Evolutionary conservation across 129 eudicot species (phyloP).

Genomic region (Glebionis coronaria): DNA sequence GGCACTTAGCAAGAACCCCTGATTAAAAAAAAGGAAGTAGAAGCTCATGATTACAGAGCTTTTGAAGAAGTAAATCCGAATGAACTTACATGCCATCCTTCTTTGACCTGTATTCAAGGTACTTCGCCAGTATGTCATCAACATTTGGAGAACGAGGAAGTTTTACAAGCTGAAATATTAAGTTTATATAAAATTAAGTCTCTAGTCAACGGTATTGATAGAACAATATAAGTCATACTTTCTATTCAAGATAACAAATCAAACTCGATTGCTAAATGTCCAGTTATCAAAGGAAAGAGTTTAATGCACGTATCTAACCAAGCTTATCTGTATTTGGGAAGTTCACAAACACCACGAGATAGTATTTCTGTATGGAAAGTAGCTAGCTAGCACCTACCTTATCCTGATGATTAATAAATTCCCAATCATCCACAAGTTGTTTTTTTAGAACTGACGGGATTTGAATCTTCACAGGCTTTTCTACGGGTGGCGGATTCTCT

Average conservation of each 20-base stretch:
- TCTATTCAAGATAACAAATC: too few species aligned
- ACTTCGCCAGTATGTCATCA: constrained; percentile 78
- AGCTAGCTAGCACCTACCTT: constrained; percentile 19
- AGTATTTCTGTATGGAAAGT: too few species aligned
- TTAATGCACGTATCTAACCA: too few species aligned
- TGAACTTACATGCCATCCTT: constrained; percentile 84
- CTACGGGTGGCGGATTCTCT: constrained; percentile 49
- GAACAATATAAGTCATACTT: constrained; percentile 36
- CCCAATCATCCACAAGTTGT: constrained; percentile 96
- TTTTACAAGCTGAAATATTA: constrained; percentile 64
- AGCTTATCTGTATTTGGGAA: too few species aligned
- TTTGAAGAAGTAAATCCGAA: constrained; percentile 10
- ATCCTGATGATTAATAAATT: constrained; percentile 67
- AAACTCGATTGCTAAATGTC: too few species aligned
- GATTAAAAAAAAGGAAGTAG: background rate
- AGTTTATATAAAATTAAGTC: background rate
- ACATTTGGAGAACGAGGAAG: constrained; percentile 92
- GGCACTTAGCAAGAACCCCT: too few species aligned
- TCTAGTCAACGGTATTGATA: background rate
- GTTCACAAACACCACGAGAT: too few species aligned
- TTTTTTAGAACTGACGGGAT: constrained; percentile 77
- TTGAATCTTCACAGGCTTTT: constrained; percentile 81
- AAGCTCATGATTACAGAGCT: background rate
- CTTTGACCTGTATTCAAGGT: constrained; percentile 80
- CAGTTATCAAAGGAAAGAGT: too few species aligned